Evolutionary conservation across 2,329 filamentous ascomycete genomes (phyloP).

Genomic region (Sordariomycetes sp.): DNA sequence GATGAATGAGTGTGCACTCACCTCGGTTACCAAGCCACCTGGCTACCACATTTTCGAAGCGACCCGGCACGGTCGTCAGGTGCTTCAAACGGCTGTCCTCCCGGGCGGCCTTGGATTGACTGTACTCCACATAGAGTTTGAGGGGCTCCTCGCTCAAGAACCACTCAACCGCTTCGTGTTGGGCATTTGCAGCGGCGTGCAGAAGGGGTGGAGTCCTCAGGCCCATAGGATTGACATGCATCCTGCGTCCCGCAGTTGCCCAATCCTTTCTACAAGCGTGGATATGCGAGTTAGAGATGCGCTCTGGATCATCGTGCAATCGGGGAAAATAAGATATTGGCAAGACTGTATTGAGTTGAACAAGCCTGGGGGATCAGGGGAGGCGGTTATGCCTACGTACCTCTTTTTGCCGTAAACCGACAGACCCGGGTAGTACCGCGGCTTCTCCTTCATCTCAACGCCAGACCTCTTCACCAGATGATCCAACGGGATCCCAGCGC

Average conservation of each 20-base stretch:
- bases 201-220: constrained; percentile 44
- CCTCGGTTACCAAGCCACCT: constrained; percentile 49
- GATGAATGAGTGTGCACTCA: constrained; percentile 20
- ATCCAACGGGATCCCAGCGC: constrained; percentile 56
- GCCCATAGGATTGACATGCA: constrained; percentile 23
- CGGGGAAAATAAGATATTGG: not conserved
- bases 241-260: constrained; percentile 47
- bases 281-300: not conserved
- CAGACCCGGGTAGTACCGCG: constrained; percentile 64
- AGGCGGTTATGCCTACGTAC: constrained; percentile 12
- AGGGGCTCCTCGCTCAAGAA: constrained; percentile 60
- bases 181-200: constrained; percentile 40
- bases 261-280: constrained; percentile 42
- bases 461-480: constrained; percentile 53
- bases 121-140: constrained; percentile 56
- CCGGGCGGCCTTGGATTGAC: constrained; percentile 39
- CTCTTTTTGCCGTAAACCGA: constrained; percentile 62
- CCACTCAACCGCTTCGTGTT: constrained; percentile 60
- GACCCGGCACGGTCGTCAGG: constrained; percentile 43
- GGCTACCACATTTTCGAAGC: constrained; percentile 48
- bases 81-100: constrained; percentile 50
- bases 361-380: too few relatives aligned
- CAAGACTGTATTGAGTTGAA: too few relatives aligned
- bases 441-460: constrained; percentile 47
- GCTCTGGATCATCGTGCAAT: not conserved